A percentile compares a stretch with the other conserved stretches of the same genome.
Evolutionary conservation across 2,329 filamentous ascomycete species (phyloP).

Genomic region (Fusarium haematococcum): DNA sequence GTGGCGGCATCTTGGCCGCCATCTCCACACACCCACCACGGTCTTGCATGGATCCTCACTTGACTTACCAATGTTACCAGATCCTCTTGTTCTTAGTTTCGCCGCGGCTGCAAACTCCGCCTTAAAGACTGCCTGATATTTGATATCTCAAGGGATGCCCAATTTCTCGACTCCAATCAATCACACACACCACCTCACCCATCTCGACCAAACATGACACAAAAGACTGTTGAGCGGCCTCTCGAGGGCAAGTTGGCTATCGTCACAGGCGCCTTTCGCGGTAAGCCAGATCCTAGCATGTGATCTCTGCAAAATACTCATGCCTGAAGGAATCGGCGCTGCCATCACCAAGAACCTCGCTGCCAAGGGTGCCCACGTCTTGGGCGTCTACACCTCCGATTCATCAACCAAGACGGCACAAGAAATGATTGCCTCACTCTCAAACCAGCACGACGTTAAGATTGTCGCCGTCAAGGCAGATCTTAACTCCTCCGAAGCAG

Average conservation of each 20-base stretch:
- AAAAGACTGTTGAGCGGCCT: too few species aligned
- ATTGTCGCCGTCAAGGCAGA: slow-evolving; percentile 3
- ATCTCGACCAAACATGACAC: too few species aligned
- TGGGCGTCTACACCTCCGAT: slow-evolving; percentile 68
- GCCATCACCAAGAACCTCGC: slow-evolving; percentile 67
- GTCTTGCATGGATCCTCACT: not conserved
- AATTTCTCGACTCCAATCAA: too few species aligned
- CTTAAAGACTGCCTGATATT: too few species aligned
- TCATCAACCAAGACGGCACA: slow-evolving; percentile 52
- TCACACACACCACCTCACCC: too few species aligned
- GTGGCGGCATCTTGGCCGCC: too few species aligned
- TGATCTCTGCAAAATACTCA: not conserved
- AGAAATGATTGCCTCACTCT: not conserved
- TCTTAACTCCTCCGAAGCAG: not conserved
- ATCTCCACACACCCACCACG: not conserved
- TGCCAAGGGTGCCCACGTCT: slow-evolving; percentile 65
- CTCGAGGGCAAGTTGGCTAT: slow-evolving; percentile 1
- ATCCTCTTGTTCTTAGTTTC: too few species aligned
- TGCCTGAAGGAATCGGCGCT: slow-evolving; percentile 64
- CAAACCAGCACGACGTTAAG: slow-evolving; percentile 5
- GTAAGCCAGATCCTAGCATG: not conserved
- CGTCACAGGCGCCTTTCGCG: slow-evolving; percentile 3
- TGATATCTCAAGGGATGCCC: too few species aligned
- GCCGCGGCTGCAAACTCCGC: too few species aligned
- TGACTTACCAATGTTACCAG: too few species aligned